Conservation (phyloP, 495 filamentous ascomycete species). For the Bombardia bombarda region DNA sequence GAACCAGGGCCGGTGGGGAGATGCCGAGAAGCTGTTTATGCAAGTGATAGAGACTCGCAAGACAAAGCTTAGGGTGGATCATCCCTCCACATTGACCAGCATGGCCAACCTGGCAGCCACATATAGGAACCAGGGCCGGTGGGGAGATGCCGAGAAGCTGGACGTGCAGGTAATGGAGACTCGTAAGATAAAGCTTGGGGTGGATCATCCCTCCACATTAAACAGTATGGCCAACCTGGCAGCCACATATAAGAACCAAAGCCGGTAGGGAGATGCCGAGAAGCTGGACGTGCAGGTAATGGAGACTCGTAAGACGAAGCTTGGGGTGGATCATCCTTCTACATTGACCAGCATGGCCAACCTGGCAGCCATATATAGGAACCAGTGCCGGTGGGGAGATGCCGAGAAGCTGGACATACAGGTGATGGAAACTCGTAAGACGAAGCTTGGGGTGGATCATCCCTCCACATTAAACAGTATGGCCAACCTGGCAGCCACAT, state of each 20-base stretch:
- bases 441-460: slow-evolving; percentile 1
- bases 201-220: neutral
- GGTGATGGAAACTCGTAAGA: neutral
- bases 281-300: neutral
- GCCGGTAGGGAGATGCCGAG: slow-evolving; percentile 1
- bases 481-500: neutral
- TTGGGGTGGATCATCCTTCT: slow-evolving; percentile 1
- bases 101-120: slow-evolving; percentile 30
- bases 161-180: neutral
- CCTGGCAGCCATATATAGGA: neutral
- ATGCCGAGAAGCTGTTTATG: neutral
- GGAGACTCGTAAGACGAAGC: neutral
- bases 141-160: neutral
- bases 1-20: slow-evolving; percentile 1
- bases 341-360: neutral
- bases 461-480: neutral
- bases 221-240: neutral
- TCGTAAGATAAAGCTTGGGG: neutral
- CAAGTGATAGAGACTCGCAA: neutral
- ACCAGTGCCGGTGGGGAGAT: slow-evolving; percentile 1
- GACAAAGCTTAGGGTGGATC: slow-evolving; percentile 18
- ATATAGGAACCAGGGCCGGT: no score
- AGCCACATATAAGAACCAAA: neutral
- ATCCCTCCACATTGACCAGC: slow-evolving; percentile 25
- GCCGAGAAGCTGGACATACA: neutral